phyloP scores from a whole-genome alignment of 2,329 filamentous ascomycete genomes.

The Trichoderma pleuroti region DNA sequence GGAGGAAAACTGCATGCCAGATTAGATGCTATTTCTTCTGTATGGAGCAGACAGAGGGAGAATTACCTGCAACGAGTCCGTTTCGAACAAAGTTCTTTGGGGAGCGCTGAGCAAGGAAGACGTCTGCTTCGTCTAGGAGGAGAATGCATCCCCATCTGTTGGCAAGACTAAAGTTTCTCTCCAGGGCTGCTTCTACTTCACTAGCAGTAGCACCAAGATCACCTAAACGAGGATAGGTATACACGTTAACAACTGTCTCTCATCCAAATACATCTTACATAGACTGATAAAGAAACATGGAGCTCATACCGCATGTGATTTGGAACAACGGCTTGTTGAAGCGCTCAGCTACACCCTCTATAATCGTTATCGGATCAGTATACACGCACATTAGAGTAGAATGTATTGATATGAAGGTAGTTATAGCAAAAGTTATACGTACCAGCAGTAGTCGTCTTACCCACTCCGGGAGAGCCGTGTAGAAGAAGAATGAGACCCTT shows the following conservation, averaged over 20 bases:
- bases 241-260: background rate
- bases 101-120: constrained; percentile 27
- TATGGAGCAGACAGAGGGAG: background rate
- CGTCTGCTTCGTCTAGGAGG: constrained; percentile 31
- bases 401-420: accelerated
- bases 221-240: background rate
- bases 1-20: constrained; percentile 30
- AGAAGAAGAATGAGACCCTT: constrained; percentile 32
- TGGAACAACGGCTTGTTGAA: constrained; percentile 26
- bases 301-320: constrained; percentile 22
- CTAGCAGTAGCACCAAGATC: constrained; percentile 20
- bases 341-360: constrained; percentile 23
- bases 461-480: constrained; percentile 33
- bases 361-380: background rate
- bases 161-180: constrained; percentile 28
- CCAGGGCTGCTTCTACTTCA: constrained; percentile 32
- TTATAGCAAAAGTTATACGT: background rate
- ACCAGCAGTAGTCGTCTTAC: constrained; percentile 32
- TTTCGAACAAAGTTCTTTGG: constrained; percentile 26
- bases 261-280: background rate
- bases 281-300: too few relatives aligned
- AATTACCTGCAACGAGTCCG: constrained; percentile 32
- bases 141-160: constrained; percentile 29
- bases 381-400: background rate
- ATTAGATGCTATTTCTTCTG: background rate